phyloP scores from a whole-genome alignment of 805 yeast species.

The Ogataea methanolica region DNA sequence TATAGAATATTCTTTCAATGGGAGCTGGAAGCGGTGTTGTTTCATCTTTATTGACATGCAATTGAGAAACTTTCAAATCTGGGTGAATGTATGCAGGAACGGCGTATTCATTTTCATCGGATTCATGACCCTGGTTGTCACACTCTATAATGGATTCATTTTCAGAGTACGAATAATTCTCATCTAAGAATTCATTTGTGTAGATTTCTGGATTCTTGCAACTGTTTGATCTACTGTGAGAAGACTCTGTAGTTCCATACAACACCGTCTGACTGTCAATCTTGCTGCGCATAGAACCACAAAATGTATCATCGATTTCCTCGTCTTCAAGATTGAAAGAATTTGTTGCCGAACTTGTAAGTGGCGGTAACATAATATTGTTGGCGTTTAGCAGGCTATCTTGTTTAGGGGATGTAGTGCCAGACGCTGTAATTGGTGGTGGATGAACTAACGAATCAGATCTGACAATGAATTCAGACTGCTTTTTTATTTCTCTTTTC shows the following conservation, averaged over 20 bases:
- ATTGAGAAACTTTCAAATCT: slow-evolving; percentile 66
- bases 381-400: no score
- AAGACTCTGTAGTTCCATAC: slow-evolving; percentile 11
- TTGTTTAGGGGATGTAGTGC: slow-evolving; percentile 10
- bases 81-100: slow-evolving; percentile 75
- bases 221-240: not conserved
- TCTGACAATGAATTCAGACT: slow-evolving; percentile 5
- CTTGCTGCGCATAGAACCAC: not conserved
- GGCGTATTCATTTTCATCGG: slow-evolving; percentile 48
- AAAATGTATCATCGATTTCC: not conserved
- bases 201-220: no score
- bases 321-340: slow-evolving; percentile 2
- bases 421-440: slow-evolving; percentile 18
- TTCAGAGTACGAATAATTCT: not conserved
- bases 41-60: slow-evolving; percentile 61
- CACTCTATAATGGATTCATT: slow-evolving; percentile 2
- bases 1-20: slow-evolving; percentile 66
- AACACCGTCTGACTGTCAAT: slow-evolving; percentile 16
- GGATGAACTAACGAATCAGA: slow-evolving; percentile 15
- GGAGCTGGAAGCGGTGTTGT: slow-evolving; percentile 68
- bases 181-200: not conserved
- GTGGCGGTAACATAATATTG: not conserved
- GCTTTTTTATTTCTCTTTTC: not conserved
- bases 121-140: slow-evolving; percentile 15
- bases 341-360: slow-evolving; percentile 1